Evolutionary conservation across 257 asterid genomes (phyloP), one percentile per base, ranked within the genome.

Genomic region (Capsicum chinense): DNA sequence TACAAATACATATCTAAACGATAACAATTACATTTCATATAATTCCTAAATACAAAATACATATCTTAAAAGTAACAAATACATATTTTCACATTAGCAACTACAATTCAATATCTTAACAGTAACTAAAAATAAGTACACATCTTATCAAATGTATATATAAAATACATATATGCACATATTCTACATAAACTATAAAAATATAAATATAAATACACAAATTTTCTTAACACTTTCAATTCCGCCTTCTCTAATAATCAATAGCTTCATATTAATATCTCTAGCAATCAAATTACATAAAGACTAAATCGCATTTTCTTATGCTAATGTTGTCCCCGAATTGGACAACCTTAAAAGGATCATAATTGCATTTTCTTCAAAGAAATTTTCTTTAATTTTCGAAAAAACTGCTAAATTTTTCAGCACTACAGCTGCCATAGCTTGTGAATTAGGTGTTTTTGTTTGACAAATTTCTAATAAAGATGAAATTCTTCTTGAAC

Each of bases 401-500:
- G 86, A 81, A 69, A 91, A 96, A 79, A 66, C 83, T 0, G 97
- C 93, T 76, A 96, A 83, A 56, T 90, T 90, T 19, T 93, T 85
- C 54, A 96, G 56, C 50, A 94, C 94, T 44, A 92, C 90, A 21
- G 95, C 98, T 44, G 99, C 95, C 59, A 90, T 80, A 5, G 98
- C 99, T 80, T 96, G 99, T 7, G 98, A 96, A 90, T 83, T 90
- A 0, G 97, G 98, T 0, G 98, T 94, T 7, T 98, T 98, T 37
- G 84, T 81, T 82, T 89, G 89, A 37, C 99, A 96, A 83, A 96
- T 90, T 60, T 93, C 97, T 50, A 96, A 56, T 83, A 96, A 80
- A 3, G 98, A 90, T 2, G 97, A 92, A 86, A 96, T 87, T 48
- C 98, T 98, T n/a, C 99, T 84, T 71, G 97, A 94, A 39, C 91